Evolutionary conservation across 768 basidiomycete species (phyloP).

Genomic region (Cytidiella melzeri): DNA sequence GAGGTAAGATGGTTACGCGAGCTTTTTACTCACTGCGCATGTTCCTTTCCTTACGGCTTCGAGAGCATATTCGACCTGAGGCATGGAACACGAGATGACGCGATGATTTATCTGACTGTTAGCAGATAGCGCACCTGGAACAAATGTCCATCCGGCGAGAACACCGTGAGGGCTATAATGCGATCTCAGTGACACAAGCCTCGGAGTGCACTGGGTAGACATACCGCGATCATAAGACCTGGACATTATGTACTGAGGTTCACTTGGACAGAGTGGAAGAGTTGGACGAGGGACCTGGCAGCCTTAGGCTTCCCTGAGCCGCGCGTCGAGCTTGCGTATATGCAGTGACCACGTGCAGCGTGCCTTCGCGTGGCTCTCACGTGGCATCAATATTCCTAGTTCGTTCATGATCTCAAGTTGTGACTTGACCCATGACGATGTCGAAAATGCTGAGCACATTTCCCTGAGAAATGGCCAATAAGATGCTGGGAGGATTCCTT

Average conservation of each 20-base stretch:
- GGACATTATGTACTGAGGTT: slow-evolving; percentile 50
- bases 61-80: slow-evolving; percentile 95
- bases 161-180: slow-evolving; percentile 82
- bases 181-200: no score
- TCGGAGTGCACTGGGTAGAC: no score
- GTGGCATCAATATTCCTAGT: no score
- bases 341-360: slow-evolving; percentile 20
- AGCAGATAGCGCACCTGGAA: slow-evolving; percentile 66
- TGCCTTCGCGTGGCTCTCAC: slow-evolving; percentile 9
- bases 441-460: no score
- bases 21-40: slow-evolving; percentile 68
- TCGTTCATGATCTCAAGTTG: no score
- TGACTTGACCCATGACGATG: no score
- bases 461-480: no score
- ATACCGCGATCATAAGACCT: slow-evolving; percentile 96
- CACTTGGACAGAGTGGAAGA: slow-evolving; percentile 1
- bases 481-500: no score
- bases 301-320: slow-evolving; percentile 16
- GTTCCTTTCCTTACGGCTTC: slow-evolving; percentile 97
- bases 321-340: slow-evolving; percentile 29
- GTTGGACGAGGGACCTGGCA: slow-evolving; percentile 2
- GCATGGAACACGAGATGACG: slow-evolving; percentile 8
- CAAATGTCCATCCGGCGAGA: slow-evolving; percentile 97
- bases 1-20: background rate
- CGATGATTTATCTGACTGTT: background rate